Base-by-base conservation (phyloP, 1,139 yeast species). In the Magnusiomyces tetraspermus region DNA sequence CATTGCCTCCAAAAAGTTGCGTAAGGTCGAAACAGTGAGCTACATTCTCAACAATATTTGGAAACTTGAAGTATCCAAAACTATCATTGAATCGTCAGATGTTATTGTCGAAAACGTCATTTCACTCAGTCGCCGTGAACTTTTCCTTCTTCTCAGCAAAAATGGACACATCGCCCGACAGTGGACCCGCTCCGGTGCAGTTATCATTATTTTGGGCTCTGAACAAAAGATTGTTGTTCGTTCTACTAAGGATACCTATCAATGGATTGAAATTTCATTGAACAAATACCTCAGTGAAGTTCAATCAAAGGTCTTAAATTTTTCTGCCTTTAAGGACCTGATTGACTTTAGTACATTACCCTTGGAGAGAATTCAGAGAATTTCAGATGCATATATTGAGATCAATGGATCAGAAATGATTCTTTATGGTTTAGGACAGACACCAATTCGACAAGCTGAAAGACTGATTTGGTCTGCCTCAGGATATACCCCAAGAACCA, bases 151-250 rank as follows among this genome's bases (percentile, higher is more conserved):
- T n/a, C 63, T 78, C 10, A 71, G 78, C 50, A 68, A 74, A 49
- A 71, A 72, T 48, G 83, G 81, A 3, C 65, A 67, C 30, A 62
- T 78, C 38, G 68, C 78, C 41, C 74, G 76, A 48, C 71, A 75
- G 50, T 72, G 82, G 71, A 70, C 80, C 3, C 70, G 79, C 52
- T 70, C 78, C 10, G 87, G 85, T 0, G 83, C 82, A 13, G 71
- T 72, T 54, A 69, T 82, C 48, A 67, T 73, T 4, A 71, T 80
- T 28, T 63, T 68, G 33, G 70, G 74, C 1, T 69, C 67, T 2
- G 67, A 69, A 30, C 64, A 60, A 43, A 69, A 70, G 51, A 60
- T 75, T 37, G 61, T 67, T 13, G 67, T 75, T 2, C 61, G 67
- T 41, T 72, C 76, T 1, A 64, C 71, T 2, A 63, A 59, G 10